Evolutionary conservation across 306 rosid species (phyloP).

Genomic region (Quercus variabilis): DNA sequence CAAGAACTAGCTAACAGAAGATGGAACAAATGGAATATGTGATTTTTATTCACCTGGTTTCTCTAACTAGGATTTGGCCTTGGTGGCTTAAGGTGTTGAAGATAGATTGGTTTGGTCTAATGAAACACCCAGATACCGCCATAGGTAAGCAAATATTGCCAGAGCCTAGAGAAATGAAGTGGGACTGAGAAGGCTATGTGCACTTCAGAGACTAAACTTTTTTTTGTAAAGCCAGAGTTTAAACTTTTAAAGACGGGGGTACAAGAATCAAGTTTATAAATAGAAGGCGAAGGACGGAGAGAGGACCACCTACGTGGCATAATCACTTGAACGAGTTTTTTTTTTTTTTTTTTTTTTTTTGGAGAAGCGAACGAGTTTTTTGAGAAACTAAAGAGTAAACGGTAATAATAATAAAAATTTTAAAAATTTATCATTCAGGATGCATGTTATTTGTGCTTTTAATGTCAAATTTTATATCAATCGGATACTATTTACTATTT

Average conservation of each 20-base stretch:
- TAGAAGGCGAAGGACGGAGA: background rate
- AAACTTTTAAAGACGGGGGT: background rate
- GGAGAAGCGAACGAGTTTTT: no score
- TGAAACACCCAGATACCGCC: constrained; percentile 44
- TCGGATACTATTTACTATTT: no score
- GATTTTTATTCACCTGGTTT: constrained; percentile 44
- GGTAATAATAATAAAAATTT: no score
- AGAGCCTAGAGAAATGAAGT: constrained; percentile 5
- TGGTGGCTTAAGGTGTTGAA: constrained; percentile 24
- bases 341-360: no score
- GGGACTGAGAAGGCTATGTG: background rate
- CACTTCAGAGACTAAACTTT: background rate
- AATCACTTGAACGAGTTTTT: background rate
- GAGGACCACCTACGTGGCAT: constrained; percentile 3
- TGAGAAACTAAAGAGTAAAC: background rate
- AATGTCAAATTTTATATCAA: no score
- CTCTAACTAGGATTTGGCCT: constrained; percentile 27
- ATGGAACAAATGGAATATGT: background rate
- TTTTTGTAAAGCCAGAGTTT: background rate
- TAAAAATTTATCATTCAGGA: no score
- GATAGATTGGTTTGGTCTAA: constrained; percentile 37
- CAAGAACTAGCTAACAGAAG: background rate
- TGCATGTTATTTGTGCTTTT: no score
- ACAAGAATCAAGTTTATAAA: constrained; percentile 26
- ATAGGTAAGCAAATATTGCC: constrained; percentile 28